Conservation (phyloP, 805 yeast species). For the Aciculoconidium aculeatum region DNA sequence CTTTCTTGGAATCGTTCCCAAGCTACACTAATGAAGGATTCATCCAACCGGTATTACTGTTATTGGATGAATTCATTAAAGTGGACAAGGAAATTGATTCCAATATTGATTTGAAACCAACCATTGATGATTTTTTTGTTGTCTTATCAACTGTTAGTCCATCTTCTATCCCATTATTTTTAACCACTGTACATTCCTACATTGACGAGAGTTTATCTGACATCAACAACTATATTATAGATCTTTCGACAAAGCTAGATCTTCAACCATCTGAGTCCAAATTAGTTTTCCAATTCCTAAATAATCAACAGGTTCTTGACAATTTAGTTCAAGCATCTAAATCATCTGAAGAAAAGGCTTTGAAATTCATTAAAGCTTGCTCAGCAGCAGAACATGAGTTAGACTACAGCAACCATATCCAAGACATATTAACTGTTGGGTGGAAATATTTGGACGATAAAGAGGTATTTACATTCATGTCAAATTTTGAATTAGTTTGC, state of each 20-base stretch:
- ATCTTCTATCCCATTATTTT: constrained; percentile 6
- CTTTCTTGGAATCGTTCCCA: constrained; percentile 13
- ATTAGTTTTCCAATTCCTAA: constrained; percentile 14
- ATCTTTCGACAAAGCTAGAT: too few species aligned
- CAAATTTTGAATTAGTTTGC: too few species aligned
- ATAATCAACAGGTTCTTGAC: constrained; percentile 12
- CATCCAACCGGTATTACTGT: constrained; percentile 16
- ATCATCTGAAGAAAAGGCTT: constrained; percentile 6
- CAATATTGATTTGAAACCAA: constrained; percentile 16
- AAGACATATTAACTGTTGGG: constrained; percentile 7
- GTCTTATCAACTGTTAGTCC: constrained; percentile 20
- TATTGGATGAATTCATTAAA: constrained; percentile 8
- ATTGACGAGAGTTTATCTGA: too few species aligned
- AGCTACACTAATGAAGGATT: constrained; percentile 21
- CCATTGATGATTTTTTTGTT: constrained; percentile 28
- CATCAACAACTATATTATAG: constrained; percentile 4
- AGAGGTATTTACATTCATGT: constrained; percentile 10
- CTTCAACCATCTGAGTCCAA: too few species aligned
- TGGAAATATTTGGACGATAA: constrained; percentile 10
- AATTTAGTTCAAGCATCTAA: constrained; percentile 12
- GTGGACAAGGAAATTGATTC: too few species aligned
- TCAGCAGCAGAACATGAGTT: too few species aligned
- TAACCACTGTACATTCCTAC: too few species aligned
- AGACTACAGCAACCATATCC: too few species aligned
- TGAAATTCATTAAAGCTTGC: constrained; percentile 11